These are phyloP conservation scores for Capsella bursapastoris DNA, from an alignment of 345 rosid species.

Conservation along the genomic window DNA sequence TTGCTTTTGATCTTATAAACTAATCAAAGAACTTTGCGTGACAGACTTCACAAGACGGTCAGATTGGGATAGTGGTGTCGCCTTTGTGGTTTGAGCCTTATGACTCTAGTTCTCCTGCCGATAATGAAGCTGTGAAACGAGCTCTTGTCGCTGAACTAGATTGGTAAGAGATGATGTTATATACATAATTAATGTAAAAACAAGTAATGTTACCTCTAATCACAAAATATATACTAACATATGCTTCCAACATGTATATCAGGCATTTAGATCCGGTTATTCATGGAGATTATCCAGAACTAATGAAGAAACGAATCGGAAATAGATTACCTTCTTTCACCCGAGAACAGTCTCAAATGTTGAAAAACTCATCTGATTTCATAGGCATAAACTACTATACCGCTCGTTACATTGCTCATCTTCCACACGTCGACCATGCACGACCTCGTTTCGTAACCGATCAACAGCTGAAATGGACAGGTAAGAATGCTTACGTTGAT, in stretches of 20 bases:
- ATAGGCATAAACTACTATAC: constrained; percentile 41
- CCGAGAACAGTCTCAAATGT: constrained; percentile 35
- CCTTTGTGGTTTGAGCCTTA: constrained; percentile 42
- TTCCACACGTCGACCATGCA: constrained; percentile 8
- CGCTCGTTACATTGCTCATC: constrained; percentile 16
- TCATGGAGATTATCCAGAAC: constrained; percentile 35
- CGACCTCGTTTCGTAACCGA: constrained; percentile 30
- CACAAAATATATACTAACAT: background rate
- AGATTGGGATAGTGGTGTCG: constrained; percentile 41
- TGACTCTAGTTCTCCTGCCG: constrained; percentile 30
- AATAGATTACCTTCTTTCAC: constrained; percentile 38
- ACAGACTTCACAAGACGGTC: constrained; percentile 35
- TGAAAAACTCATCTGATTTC: constrained; percentile 30
- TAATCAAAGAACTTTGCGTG: background rate
- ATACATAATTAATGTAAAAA: background rate
- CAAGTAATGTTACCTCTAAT: background rate
- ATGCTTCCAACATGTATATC: background rate
- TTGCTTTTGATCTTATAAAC: background rate
- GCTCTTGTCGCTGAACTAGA: constrained; percentile 25
- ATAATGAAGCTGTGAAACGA: constrained; percentile 39
- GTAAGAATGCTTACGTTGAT: constrained; percentile 4
- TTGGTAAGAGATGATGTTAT: constrained; percentile 14
- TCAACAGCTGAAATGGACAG: constrained; percentile 14
- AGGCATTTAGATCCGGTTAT: constrained; percentile 41
- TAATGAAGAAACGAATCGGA: constrained; percentile 23